These are phyloP conservation scores for Trichosporon sp. DNA, from an alignment of 1,284 basidiomycete genomes.

Conservation along the genomic window DNA sequence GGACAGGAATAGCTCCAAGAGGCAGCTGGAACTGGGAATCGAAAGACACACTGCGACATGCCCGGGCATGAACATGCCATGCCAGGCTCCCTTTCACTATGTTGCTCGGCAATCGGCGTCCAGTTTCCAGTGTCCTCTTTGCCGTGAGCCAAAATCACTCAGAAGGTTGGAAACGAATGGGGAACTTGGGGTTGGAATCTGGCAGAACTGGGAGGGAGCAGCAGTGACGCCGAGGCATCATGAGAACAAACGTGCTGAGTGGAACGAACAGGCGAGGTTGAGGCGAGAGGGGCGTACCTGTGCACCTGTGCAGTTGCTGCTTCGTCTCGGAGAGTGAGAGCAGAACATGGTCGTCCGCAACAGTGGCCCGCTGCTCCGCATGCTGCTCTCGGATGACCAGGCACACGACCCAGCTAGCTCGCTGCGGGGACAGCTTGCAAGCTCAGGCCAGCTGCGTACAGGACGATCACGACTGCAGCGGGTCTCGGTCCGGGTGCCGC, in stretches of 20 bases:
- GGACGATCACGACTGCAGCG: background rate
- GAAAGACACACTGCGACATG: background rate
- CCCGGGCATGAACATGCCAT: no score
- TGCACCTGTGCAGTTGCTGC: background rate
- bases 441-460: no score
- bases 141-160: background rate
- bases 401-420: background rate
- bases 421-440: background rate
- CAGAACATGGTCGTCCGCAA: background rate
- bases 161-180: background rate
- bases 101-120: background rate
- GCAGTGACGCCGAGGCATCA: no score
- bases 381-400: background rate
- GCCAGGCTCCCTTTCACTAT: no score
- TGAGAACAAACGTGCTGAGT: no score
- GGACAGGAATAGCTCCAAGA: background rate
- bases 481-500: background rate
- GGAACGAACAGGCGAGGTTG: no score
- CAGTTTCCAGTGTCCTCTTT: background rate
- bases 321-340: no score
- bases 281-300: background rate
- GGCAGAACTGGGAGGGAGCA: no score
- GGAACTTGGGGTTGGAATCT: background rate
- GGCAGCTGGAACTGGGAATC: background rate
- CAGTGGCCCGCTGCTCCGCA: background rate